Percentiles rank a stretch among this genome's conserved stretches.
These are phyloP conservation scores for Globisporangium iwayamae DNA, from an alignment of 352 stramenopile species.

Conservation along the genomic window DNA sequence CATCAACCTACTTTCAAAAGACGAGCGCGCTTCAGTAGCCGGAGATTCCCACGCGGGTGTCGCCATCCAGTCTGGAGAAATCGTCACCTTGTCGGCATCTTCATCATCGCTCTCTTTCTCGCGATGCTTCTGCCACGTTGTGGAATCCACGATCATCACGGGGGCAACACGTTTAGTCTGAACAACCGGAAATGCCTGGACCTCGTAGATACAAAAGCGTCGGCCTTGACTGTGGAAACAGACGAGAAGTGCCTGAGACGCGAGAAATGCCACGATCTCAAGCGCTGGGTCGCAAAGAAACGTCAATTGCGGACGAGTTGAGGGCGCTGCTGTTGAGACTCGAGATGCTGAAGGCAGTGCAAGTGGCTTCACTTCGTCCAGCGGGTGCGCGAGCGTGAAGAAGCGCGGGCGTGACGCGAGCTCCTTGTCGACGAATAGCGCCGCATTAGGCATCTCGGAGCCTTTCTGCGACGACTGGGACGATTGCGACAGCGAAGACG, in stretches of 20 bases:
- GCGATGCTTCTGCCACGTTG: conserved; percentile 33
- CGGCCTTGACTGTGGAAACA: conserved; percentile 45
- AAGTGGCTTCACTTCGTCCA: conserved; percentile 77
- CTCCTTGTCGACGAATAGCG: conserved; percentile 14
- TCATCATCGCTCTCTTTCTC: conserved; percentile 28
- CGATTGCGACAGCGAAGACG: conserved; percentile 1
- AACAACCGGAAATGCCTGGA: conserved; percentile 18
- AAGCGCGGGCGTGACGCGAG: conserved; percentile 38
- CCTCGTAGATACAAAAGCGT: conserved; percentile 48
- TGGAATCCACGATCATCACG: conserved; percentile 36
- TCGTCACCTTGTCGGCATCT: conserved; percentile 22
- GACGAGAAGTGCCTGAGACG: conserved; percentile 34
- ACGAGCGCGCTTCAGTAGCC: conserved; percentile 9
- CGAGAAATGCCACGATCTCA: conserved; percentile 40
- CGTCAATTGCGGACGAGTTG: neutral
- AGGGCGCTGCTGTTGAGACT: neutral
- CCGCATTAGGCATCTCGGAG: conserved; percentile 8
- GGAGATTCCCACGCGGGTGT: conserved; percentile 30
- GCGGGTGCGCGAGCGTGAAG: conserved; percentile 69
- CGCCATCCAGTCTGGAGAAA: conserved; percentile 42
- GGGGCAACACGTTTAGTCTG: conserved; percentile 5
- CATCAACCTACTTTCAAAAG: conserved; percentile 7
- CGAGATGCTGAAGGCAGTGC: conserved; percentile 15
- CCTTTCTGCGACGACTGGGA: neutral
- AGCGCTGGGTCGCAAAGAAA: conserved; percentile 58